Evolutionary conservation across 2,329 filamentous ascomycete genomes (phyloP).

Genomic region (Coniochaeta prunicola): DNA sequence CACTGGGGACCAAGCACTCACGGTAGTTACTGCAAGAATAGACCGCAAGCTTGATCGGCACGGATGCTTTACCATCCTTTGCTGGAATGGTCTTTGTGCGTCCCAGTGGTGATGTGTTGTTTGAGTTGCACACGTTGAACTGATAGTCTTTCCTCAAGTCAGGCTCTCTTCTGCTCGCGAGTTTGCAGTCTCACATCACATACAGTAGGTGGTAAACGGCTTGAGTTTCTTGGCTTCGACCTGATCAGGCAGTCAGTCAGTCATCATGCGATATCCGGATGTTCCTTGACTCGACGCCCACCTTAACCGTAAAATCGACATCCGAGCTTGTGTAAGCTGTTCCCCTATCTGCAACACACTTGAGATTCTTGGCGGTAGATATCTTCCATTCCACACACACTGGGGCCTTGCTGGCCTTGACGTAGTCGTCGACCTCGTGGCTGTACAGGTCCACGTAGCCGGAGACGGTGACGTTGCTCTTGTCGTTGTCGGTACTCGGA

Average conservation of each 20-base stretch:
- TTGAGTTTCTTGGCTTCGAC: conserved; percentile 57
- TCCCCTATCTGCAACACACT: conserved; percentile 43
- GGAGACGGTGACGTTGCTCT: conserved; percentile 34
- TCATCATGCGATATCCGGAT: not conserved
- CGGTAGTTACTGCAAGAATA: conserved; percentile 67
- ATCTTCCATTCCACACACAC: conserved; percentile 63
- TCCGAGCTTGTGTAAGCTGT: conserved; percentile 63
- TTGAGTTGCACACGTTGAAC: conserved; percentile 59
- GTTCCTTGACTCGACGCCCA: conserved; percentile 16
- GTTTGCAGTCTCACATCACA: conserved; percentile 5
- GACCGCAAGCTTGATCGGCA: conserved; percentile 55
- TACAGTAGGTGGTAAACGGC: conserved; percentile 56
- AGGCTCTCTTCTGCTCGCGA: not conserved
- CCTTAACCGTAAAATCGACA: conserved; percentile 70
- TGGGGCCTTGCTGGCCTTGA: conserved; percentile 46
- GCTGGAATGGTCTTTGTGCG: conserved; percentile 63
- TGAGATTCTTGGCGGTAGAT: conserved; percentile 33
- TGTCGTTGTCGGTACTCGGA: conserved; percentile 34
- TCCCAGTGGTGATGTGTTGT: conserved; percentile 54
- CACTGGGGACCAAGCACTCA: conserved; percentile 19
- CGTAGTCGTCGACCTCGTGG: conserved; percentile 34
- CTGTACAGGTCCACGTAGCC: conserved; percentile 31
- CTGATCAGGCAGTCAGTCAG: conserved; percentile 21
- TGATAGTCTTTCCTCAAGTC: conserved; percentile 40
- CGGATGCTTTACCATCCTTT: conserved; percentile 45